Conservation (phyloP, 805 yeast genomes). For the Kazachstania taianensis region DNA sequence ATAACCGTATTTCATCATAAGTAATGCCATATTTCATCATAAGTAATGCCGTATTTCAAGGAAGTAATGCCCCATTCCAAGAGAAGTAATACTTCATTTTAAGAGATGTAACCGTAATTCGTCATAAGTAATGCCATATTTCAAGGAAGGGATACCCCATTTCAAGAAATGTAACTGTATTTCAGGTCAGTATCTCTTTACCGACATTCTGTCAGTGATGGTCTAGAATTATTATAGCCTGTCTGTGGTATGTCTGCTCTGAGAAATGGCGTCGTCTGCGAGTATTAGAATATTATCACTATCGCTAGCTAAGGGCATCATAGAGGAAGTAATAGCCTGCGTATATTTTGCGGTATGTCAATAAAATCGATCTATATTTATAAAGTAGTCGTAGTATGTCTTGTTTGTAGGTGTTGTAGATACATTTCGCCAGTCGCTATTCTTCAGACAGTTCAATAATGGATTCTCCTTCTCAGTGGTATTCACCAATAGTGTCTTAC, state of each 20-base stretch:
- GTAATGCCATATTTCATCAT: too few species aligned
- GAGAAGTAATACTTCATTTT: too few species aligned
- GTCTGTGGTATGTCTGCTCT: constrained; percentile 41
- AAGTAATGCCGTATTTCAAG: too few species aligned
- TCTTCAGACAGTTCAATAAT: constrained; percentile 43
- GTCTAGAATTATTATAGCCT: too few species aligned
- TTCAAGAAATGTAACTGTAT: too few species aligned
- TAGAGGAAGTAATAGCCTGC: constrained; percentile 59
- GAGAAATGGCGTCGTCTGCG: constrained; percentile 45
- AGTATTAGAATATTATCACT: constrained; percentile 44
- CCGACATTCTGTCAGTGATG: too few species aligned
- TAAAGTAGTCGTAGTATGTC: constrained; percentile 52
- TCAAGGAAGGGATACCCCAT: too few species aligned
- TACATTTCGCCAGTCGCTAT: constrained; percentile 43
- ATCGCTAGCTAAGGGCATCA: constrained; percentile 33
- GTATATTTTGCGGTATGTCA: constrained; percentile 62
- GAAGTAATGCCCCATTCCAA: too few species aligned
- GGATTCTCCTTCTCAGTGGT: constrained; percentile 69
- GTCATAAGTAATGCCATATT: too few species aligned
- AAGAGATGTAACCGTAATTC: too few species aligned
- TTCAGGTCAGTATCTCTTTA: too few species aligned
- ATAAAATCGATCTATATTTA: constrained; percentile 49
- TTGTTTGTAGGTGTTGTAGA: constrained; percentile 29
- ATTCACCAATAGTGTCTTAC: constrained; percentile 44
- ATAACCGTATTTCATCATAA: too few species aligned